Conservation (phyloP, 768 basidiomycete genomes). For the Naematelia aurantialba region DNA sequence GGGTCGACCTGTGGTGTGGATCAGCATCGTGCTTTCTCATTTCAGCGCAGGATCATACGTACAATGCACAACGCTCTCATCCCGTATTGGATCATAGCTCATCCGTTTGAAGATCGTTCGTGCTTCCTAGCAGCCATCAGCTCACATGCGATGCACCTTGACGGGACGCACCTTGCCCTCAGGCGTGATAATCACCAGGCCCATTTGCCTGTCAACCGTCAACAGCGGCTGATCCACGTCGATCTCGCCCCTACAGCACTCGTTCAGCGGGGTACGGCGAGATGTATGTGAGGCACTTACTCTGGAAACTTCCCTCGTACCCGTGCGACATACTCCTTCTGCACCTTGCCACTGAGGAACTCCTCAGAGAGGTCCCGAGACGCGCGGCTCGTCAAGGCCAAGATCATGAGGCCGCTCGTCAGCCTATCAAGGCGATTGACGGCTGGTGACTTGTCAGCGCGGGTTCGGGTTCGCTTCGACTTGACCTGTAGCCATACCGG, state of each 20-base stretch:
- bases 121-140: constrained; percentile 59
- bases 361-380: constrained; percentile 71
- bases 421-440: constrained; percentile 90
- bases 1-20: constrained; percentile 63
- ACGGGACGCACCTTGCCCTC: constrained; percentile 71
- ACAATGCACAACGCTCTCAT: constrained; percentile 88
- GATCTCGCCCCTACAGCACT: constrained; percentile 74
- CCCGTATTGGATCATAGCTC: constrained; percentile 70
- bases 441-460: constrained; percentile 60
- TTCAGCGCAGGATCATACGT: constrained; percentile 28
- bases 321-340: constrained; percentile 86
- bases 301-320: constrained; percentile 78
- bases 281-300: constrained; percentile 55
- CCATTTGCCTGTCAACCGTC: constrained; percentile 93
- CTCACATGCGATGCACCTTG: background rate
- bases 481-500: background rate
- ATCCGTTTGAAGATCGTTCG: constrained; percentile 83
- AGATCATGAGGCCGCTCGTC: constrained; percentile 92
- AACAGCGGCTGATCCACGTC: constrained; percentile 79
- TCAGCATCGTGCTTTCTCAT: background rate
- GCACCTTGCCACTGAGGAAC: constrained; percentile 74
- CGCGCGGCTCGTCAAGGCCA: constrained; percentile 68
- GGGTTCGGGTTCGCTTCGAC: background rate
- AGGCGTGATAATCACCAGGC: constrained; percentile 90
- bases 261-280: background rate